These are phyloP conservation scores for Claviceps spartinae DNA, from an alignment of 2,329 filamentous ascomycete genomes.

Conservation along the genomic window DNA sequence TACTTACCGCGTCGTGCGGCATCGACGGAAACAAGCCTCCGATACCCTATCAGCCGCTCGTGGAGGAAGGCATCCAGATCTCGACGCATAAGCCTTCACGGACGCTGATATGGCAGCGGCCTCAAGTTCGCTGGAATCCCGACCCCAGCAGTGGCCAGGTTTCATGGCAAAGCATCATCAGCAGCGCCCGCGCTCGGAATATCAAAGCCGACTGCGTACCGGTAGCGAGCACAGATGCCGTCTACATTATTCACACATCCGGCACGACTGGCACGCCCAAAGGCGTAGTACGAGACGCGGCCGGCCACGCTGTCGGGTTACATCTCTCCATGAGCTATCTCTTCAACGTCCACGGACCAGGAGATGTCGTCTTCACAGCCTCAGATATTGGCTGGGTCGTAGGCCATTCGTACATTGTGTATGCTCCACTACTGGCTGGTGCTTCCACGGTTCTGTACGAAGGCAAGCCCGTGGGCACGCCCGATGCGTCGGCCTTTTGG, in stretches of 20 bases:
- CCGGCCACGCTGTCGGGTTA: constrained; percentile 75
- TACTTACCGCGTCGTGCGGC: constrained; percentile 84
- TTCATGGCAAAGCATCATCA: constrained; percentile 66
- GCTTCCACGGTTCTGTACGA: constrained; percentile 83
- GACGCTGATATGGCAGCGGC: constrained; percentile 73
- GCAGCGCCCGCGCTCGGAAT: constrained; percentile 53
- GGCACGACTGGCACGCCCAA: constrained; percentile 75
- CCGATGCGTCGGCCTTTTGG: constrained; percentile 81
- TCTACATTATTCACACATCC: constrained; percentile 89
- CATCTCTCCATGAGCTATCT: constrained; percentile 71
- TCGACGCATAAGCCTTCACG: constrained; percentile 58
- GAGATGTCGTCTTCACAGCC: constrained; percentile 60
- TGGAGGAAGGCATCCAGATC: constrained; percentile 56
- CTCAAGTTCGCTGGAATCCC: constrained; percentile 62
- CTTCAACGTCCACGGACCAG: constrained; percentile 70
- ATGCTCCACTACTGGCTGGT: constrained; percentile 72
- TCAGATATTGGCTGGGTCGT: constrained; percentile 80
- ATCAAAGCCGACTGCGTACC: constrained; percentile 63
- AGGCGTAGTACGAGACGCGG: constrained; percentile 69
- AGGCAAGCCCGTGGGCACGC: constrained; percentile 86
- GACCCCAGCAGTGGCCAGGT: constrained; percentile 53
- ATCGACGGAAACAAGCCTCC: constrained; percentile 78
- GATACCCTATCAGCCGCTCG: constrained; percentile 61
- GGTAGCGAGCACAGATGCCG: constrained; percentile 59
- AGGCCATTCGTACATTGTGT: constrained; percentile 67